These are phyloP conservation scores for Rutstroemia sydowiana DNA, from an alignment of 2,329 filamentous ascomycete species.

Conservation along the genomic window DNA sequence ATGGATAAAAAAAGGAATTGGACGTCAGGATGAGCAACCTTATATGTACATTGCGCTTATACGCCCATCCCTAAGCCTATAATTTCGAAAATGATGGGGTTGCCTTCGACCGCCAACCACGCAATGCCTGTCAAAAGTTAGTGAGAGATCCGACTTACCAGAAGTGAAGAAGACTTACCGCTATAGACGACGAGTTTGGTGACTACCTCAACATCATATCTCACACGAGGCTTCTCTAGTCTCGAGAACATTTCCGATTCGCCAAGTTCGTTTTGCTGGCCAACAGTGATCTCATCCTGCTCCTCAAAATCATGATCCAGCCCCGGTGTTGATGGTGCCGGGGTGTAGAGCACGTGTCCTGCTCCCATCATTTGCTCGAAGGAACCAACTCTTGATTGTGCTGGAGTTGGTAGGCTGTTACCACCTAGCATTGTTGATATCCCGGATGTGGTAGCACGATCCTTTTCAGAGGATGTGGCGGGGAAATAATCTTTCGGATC, in stretches of 20 bases:
- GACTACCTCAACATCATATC: constrained; percentile 97
- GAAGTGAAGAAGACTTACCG: constrained; percentile 47
- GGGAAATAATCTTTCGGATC: constrained; percentile 14
- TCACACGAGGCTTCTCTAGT: constrained; percentile 77
- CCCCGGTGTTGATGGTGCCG: constrained; percentile 27
- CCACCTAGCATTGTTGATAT: constrained; percentile 33
- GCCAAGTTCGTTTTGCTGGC: constrained; percentile 44
- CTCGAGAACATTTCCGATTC: constrained; percentile 77
- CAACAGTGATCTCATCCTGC: constrained; percentile 31
- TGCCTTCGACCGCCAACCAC: constrained; percentile 57
- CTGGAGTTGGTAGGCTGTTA: constrained; percentile 40
- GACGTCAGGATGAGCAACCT: too few species aligned
- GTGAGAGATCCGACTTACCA: constrained; percentile 9
- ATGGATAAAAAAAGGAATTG: too few species aligned
- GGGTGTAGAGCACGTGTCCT: constrained; percentile 39
- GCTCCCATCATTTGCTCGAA: constrained; percentile 71
- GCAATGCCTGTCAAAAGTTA: constrained; percentile 57
- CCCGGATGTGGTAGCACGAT: constrained; percentile 29
- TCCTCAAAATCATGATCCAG: constrained; percentile 33
- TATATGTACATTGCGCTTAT: constrained; percentile 1
- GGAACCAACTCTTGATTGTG: constrained; percentile 44
- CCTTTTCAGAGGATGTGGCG: constrained; percentile 12
- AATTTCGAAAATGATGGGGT: constrained; percentile 37
- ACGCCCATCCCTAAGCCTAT: constrained; percentile 34
- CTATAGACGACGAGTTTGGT: constrained; percentile 94